Base-by-base conservation (phyloP, 129 eudicot species). In the Gnaphalium uliginosum region DNA sequence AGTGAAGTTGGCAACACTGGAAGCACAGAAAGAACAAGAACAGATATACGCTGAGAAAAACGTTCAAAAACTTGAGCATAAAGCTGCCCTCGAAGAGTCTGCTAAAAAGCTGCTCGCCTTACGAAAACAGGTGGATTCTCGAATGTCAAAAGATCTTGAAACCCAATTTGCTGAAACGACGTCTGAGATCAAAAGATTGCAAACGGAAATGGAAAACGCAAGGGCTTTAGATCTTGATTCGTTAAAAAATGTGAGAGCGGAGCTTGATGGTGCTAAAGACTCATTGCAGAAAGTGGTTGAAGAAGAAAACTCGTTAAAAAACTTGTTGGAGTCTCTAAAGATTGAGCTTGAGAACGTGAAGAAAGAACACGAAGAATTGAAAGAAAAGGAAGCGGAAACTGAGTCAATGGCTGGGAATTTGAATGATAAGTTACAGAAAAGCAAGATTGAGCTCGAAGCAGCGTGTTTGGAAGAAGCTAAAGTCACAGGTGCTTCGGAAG, bases 241-340 rank as follows among this genome's bases (percentile, higher is more conserved):
- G 27, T 83, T 91, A 57, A 87, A 79, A 78, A 72, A 66, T 11
- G 88, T 87, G 43, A 83, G 94, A 15, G 66, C 41, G 3, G 99
- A 91, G 57, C 84, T 95, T 81, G 92, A 87, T 72, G 89, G 81
- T 76, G 99, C 96, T 18, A 95, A 95, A 78, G 90, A 86, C 35
- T 89, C 96, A 14, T 72, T 95, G 63, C 88, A 81, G 48, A 91
- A 87, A 85, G 92, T 91, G 17, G 85, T 61, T 15, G 90, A 87
- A 64, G 99, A 95, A 81, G 97, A 89, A 72, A 85, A 35, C 64
- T 85, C 86, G 1, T 82, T 95, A 21, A 82, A 85, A 69, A 84
- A 72, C 76, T 66, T 87, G 81, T 81, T 89, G 82, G 96, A 91
- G 70, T 82, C 87, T 19, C 84, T 91, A 37, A 86, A 95, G 79